Evolutionary conservation across 257 asterid genomes (phyloP), one percentile per base, ranked within the genome.

Genomic region (Solanum sejunctum): DNA sequence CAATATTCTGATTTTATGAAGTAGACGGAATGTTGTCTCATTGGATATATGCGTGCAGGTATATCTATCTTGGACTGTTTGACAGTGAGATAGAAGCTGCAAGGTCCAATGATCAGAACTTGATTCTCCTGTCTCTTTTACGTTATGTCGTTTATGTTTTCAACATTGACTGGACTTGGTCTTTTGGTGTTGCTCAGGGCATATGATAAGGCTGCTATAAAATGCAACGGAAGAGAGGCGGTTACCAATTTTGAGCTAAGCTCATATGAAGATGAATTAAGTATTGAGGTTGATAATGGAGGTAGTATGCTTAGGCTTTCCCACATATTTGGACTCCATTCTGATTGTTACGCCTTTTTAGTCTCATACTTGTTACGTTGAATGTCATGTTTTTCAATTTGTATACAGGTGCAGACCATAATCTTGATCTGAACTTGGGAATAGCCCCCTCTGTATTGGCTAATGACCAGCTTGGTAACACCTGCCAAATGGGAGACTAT

Each of bases 61-160:
- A 95, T 85, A 88, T 95, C 85, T 94, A 94, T 91, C 97, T 95
- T 87, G 99, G 99, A 86, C 88, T 94, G 85, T 93, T 94, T 85
- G 97, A 95, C 91, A 91, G 88, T 86, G 99, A 95, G 91, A 90
- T 92, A 55, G 99, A 95, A 84, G 98, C 99, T 88, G 99, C 98
- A 83, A 95, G 99, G 99, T 95, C 28, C 83, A 70, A 49, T 51
- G 56, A 49, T 69, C 55, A 80, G 8, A 85, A 86, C 88, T 61
- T 85, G 70, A 58, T 64, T 67, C 23, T n/a, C 55, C 77, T 51
- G 83, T 54, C 80, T n/a, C 56, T 70, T 56, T 54, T 63, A 85
- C 70, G 12, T n/a, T 60, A 52, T 41, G 11, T 47, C 13, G 17
- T 66, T 36, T 43, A 43, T 41, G 51, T 66, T 64, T 43, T 73